Evolutionary conservation across 2,329 filamentous ascomycete genomes (phyloP).

Genomic region (Diaporthe citrichinensis): DNA sequence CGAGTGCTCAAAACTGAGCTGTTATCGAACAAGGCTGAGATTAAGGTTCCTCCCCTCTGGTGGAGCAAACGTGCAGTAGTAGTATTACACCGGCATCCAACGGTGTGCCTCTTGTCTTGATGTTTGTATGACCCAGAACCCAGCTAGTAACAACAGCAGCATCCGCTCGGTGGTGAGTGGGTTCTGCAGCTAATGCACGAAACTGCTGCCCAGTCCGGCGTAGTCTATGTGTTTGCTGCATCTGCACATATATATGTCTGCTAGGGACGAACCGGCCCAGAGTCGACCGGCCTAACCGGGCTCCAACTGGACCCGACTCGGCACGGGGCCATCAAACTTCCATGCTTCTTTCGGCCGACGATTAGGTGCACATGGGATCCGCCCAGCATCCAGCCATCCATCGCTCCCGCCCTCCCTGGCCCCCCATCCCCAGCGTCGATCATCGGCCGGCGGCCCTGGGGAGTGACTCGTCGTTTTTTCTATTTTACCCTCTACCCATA

Average conservation of each 20-base stretch:
- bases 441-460: background rate
- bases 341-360: slow-evolving; percentile 17
- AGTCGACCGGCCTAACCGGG: slow-evolving; percentile 2
- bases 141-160: background rate
- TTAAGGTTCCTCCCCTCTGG: background rate
- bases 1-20: too few relatives aligned
- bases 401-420: slow-evolving; percentile 2
- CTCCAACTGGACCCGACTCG: slow-evolving; percentile 11
- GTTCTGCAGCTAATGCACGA: background rate
- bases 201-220: background rate
- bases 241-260: background rate
- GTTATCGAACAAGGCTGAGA: background rate
- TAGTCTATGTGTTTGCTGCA: background rate
- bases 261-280: background rate
- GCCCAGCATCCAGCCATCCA: background rate
- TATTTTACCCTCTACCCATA: background rate
- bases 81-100: background rate
- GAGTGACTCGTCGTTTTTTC: slow-evolving; percentile 22
- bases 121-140: background rate
- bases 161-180: background rate
- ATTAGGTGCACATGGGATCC: background rate
- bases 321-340: slow-evolving; percentile 7
- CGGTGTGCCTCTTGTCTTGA: background rate
- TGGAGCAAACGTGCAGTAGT: background rate
- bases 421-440: slow-evolving; percentile 15